Conservation (phyloP, 1,284 basidiomycete genomes). For the Hymenochaete sp. region DNA sequence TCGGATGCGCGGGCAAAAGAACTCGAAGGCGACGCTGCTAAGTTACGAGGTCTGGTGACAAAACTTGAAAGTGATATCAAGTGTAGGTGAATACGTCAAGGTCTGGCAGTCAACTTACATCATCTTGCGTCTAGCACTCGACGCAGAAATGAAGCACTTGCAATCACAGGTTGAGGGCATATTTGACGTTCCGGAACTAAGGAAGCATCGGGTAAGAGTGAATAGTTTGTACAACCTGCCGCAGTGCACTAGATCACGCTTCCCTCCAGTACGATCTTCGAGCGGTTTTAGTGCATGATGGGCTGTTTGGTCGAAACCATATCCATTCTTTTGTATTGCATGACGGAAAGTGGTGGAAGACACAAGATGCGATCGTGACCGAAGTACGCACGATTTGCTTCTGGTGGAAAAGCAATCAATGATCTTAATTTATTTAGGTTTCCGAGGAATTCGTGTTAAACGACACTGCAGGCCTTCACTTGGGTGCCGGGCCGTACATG, state of each 20-base stretch:
- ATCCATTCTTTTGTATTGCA: slow-evolving; percentile 68
- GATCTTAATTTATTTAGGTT: slow-evolving; percentile 38
- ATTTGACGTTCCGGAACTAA: slow-evolving; percentile 54
- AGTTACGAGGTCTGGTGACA: slow-evolving; percentile 43
- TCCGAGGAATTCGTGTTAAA: slow-evolving; percentile 56
- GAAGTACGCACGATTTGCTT: slow-evolving; percentile 35
- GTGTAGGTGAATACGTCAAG: slow-evolving; percentile 35
- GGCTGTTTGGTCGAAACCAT: slow-evolving; percentile 61
- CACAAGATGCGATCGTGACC: slow-evolving; percentile 57
- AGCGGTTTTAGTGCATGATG: slow-evolving; percentile 65
- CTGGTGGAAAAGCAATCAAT: not conserved
- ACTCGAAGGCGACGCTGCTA: slow-evolving; percentile 36
- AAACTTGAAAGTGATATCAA: slow-evolving; percentile 45
- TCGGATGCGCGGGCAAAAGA: slow-evolving; percentile 38
- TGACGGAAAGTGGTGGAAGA: slow-evolving; percentile 66
- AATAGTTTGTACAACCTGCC: not conserved
- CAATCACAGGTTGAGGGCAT: slow-evolving; percentile 35
- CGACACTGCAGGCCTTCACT: slow-evolving; percentile 59
- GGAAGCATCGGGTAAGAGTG: slow-evolving; percentile 43
- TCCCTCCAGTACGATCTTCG: slow-evolving; percentile 61
- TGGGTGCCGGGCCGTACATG: slow-evolving; percentile 66
- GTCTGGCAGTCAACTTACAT: not conserved
- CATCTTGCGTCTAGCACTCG: slow-evolving; percentile 37
- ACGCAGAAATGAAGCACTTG: slow-evolving; percentile 38
- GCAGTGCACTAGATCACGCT: not conserved